Evolutionary conservation across 495 filamentous ascomycete genomes (phyloP), one percentile per base, ranked within the genome.

Genomic region (Aspergillus steynii): DNA sequence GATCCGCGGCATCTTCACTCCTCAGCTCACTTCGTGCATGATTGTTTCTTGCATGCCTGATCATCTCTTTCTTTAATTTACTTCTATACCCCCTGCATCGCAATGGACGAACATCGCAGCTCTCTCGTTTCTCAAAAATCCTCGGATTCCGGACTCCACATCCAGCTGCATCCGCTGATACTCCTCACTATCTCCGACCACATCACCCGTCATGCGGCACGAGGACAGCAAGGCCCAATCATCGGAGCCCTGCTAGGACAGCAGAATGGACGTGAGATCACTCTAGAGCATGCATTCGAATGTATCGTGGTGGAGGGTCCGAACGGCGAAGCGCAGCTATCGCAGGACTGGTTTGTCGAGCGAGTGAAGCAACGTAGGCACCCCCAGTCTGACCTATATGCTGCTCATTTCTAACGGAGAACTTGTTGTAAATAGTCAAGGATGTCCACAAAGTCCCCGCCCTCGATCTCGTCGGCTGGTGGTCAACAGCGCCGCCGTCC

Each of bases 151-250:
- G 87, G 89, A 27, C 85, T 96, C 20, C 85, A 90, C 64, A 87
- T 93, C 31, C 88, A 92, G 65, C 86, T 99, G 4, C 95, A 99
- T 69, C 95, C 95, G 48, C 87, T 99, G 9, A 91, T 96, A 32
- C 86, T 98, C 55, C 91, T 99, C 75, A 96, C 90, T 25, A 93
- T 99, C 61, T 97, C 93, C 55, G 95, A 99, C 78, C 94, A 93
- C 74, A 92, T 97, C 71, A 96, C 94, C 48, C 86, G 95, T 55
- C 93, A 95, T 75, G 90, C 87, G 14, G 83, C 95, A 47, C 87
- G 96, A 31, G 80, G 83, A 53, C 84, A 90, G 55, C 72, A 81
- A 49, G 90, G 88, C 0, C 92, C 92, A 4, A 83, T 97, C 34
- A 85, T 96, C 29, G 96, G 95, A 58, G 93, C 88, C 34, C 81